Percentiles rank a stretch among this genome's conserved stretches.
Evolutionary conservation across 345 rosid genomes (phyloP).

Genomic region (Populus euphratica): DNA sequence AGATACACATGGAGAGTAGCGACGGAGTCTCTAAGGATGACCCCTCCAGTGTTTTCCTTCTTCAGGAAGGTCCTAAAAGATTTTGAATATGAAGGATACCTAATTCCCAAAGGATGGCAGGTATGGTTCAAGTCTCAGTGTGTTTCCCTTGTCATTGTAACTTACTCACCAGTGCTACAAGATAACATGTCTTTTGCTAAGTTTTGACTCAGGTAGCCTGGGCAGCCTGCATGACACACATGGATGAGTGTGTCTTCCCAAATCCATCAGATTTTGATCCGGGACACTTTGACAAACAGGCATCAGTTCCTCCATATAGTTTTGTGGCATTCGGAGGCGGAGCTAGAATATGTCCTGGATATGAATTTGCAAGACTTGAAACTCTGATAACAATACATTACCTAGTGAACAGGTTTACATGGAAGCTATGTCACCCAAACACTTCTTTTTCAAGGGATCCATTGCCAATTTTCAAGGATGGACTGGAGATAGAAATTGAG

Average conservation of each 20-base stretch:
- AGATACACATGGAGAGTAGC: constrained; percentile 41
- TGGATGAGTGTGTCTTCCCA: constrained; percentile 28
- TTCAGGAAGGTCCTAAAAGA: constrained; percentile 25
- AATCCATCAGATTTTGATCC: constrained; percentile 32
- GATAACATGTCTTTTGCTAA: too few species aligned
- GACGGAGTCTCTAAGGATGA: constrained; percentile 32
- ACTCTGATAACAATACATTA: constrained; percentile 24
- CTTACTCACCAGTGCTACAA: too few species aligned
- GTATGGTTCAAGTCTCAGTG: constrained; percentile 2
- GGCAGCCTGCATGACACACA: constrained; percentile 31
- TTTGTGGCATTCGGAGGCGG: constrained; percentile 31
- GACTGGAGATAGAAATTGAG: constrained; percentile 12
- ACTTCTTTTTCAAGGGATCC: constrained; percentile 16
- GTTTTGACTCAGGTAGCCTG: constrained; percentile 19
- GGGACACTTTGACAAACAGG: constrained; percentile 25
- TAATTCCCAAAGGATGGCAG: constrained; percentile 40
- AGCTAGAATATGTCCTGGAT: constrained; percentile 31
- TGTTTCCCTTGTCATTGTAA: background rate
- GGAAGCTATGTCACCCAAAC: constrained; percentile 14
- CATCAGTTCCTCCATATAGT: constrained; percentile 20
- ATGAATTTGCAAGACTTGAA: constrained; percentile 36
- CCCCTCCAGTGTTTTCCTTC: constrained; percentile 21
- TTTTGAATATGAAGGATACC: constrained; percentile 26
- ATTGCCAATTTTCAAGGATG: constrained; percentile 16
- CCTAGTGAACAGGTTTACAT: constrained; percentile 24